These are phyloP conservation scores for Ulota crispa DNA, from an alignment of 225 moss, liverwort and hornwort species.

Conservation along the genomic window DNA sequence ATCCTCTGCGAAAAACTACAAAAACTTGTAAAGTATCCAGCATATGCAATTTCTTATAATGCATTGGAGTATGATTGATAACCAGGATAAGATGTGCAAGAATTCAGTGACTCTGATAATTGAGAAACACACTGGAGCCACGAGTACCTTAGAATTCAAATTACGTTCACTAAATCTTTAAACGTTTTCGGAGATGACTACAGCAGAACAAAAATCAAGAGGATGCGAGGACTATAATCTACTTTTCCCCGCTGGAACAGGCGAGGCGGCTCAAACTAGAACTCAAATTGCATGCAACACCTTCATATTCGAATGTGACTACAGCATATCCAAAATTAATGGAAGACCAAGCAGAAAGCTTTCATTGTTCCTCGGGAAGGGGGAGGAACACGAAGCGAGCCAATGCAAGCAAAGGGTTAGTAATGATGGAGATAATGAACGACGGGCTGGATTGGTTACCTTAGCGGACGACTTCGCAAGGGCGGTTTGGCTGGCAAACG, in stretches of 20 bases:
- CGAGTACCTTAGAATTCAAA: background rate
- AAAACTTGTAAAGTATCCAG: too few relatives aligned
- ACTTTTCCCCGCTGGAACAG: too few relatives aligned
- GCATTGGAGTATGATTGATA: background rate
- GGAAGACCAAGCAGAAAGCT: background rate
- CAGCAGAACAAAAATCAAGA: background rate
- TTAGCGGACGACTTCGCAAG: constrained; percentile 37
- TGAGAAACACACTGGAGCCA: background rate
- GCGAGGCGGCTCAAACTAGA: background rate
- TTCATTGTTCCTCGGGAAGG: constrained; percentile 69
- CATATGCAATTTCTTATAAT: background rate
- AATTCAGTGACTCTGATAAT: background rate
- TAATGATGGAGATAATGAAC: constrained; percentile 63
- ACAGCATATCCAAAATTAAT: background rate
- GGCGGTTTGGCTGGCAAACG: constrained; percentile 45
- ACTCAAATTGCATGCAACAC: background rate
- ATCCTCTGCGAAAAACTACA: too few relatives aligned
- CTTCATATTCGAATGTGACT: background rate
- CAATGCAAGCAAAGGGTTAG: constrained; percentile 65
- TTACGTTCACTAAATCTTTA: background rate
- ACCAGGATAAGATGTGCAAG: too few relatives aligned
- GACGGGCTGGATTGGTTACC: constrained; percentile 41
- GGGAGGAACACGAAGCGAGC: constrained; percentile 85
- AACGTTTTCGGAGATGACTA: background rate
- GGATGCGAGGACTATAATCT: background rate